Percentiles rank a stretch among this genome's conserved stretches.
Evolutionary conservation across 2,329 filamentous ascomycete species (phyloP).

Genomic region (Corniculantispora saksenae): DNA sequence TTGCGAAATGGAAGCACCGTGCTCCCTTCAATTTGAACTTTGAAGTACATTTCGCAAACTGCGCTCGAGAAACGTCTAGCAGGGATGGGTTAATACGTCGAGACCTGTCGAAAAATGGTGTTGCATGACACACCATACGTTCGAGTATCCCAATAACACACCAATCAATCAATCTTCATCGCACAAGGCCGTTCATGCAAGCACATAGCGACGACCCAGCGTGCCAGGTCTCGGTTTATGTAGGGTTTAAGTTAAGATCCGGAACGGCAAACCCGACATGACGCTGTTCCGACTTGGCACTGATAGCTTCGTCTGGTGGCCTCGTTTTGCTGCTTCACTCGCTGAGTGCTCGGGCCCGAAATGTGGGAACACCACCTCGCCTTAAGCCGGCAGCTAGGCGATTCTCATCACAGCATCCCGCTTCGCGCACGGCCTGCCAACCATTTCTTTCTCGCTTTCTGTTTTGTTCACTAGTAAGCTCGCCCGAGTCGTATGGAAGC

Average conservation of each 20-base stretch:
- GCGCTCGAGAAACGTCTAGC: too few relatives aligned
- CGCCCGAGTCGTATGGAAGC: background rate
- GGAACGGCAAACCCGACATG: too few relatives aligned
- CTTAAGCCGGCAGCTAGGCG: background rate
- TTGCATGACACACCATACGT: too few relatives aligned
- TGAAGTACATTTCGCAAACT: too few relatives aligned
- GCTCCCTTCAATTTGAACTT: background rate
- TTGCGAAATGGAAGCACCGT: too few relatives aligned
- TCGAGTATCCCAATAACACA: background rate
- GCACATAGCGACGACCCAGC: too few relatives aligned
- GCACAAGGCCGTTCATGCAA: background rate
- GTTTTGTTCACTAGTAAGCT: too few relatives aligned
- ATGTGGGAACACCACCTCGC: background rate
- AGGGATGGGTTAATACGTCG: too few relatives aligned
- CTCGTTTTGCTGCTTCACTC: background rate
- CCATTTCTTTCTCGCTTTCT: background rate
- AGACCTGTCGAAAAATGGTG: too few relatives aligned
- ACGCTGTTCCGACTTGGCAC: too few relatives aligned
- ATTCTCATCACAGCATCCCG: background rate
- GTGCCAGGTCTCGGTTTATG: too few relatives aligned
- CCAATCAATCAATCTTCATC: background rate
- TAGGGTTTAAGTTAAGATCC: too few relatives aligned
- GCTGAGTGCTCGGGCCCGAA: background rate
- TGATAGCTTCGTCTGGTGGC: background rate
- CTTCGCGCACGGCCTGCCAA: background rate